Base-by-base conservation (phyloP, 148 eudicot genomes). In the Dianthus caryophyllus region DNA sequence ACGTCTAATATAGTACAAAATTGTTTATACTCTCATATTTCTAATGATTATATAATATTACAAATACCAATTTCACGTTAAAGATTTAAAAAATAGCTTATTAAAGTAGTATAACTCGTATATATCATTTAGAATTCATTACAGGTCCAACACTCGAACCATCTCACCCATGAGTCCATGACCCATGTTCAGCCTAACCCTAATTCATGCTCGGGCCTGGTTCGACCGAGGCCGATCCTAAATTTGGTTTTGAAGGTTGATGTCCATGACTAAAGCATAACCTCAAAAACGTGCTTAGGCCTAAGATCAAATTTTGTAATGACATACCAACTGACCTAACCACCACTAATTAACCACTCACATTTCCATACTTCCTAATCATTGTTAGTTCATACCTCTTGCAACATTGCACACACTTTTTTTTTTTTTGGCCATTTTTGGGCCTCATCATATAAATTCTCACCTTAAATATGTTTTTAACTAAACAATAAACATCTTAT, bases 341-440 rank as follows among this genome's bases (percentile, higher is more conserved):
- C 25, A 61, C 30, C 36, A 62, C 66, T 62, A 27, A 12, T 62
- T 62, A 20, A 62, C 51, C 51, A 62, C 51, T 62, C 31, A 62
- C 27, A 56, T 6, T 61, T 20, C 21, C 55, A 51, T 26, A n/a
- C n/a, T 54, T 54, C 17, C 8, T 54, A 24, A 54, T 56, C 1
- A 41, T 41, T 36, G 15, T 57, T 30, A 6, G 26, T 13, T 12
- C 7, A 33, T 2, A 29, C 18, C n/a, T 55, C 14, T 25, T 55
- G 30, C 60, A 55, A 55, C 18, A 15, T 16, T 48, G 52, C 52
- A 48, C 21, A 48, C 15, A 52, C n/a, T n/a, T n/a, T n/a, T n/a
- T n/a, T n/a, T n/a, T n/a, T n/a, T 52, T 52, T 21, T 52, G 57
- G 21, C 7, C 52, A 48, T 17, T 15, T 48, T 48, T 16, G 20